A percentile compares a stretch with the other conserved stretches of the same genome.
Evolutionary conservation across 1,139 yeast genomes (phyloP).

Genomic region (Arxiozyma slooffiae): DNA sequence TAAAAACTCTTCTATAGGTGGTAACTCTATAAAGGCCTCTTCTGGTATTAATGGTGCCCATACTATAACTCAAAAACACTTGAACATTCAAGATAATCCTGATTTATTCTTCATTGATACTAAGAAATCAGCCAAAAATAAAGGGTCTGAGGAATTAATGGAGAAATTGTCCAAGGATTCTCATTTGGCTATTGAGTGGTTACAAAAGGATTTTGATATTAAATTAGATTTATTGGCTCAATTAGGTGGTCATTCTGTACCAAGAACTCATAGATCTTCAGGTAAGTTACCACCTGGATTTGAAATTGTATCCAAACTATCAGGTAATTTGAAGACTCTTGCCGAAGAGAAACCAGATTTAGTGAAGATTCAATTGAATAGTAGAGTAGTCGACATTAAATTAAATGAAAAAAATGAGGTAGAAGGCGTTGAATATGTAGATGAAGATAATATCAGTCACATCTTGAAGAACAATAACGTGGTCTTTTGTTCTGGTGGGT

Average conservation of each 20-base stretch:
- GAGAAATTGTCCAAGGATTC: slow-evolving; percentile 34
- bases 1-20: slow-evolving; percentile 57
- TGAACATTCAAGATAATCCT: slow-evolving; percentile 45
- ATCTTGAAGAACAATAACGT: slow-evolving; percentile 36
- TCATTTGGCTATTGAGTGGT: slow-evolving; percentile 61
- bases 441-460: slow-evolving; percentile 25
- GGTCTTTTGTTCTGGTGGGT: slow-evolving; percentile 75
- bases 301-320: slow-evolving; percentile 59
- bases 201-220: slow-evolving; percentile 50
- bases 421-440: slow-evolving; percentile 42
- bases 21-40: slow-evolving; percentile 74
- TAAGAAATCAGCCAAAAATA: slow-evolving; percentile 50
- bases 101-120: slow-evolving; percentile 59
- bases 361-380: slow-evolving; percentile 43
- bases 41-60: slow-evolving; percentile 74
- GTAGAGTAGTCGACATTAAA: slow-evolving; percentile 48
- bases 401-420: slow-evolving; percentile 32
- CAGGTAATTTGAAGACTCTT: slow-evolving; percentile 44
- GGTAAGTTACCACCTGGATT: slow-evolving; percentile 69
- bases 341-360: slow-evolving; percentile 43
- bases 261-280: slow-evolving; percentile 57
- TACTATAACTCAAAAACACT: slow-evolving; percentile 48
- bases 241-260: slow-evolving; percentile 65
- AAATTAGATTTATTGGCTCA: slow-evolving; percentile 59
- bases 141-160: slow-evolving; percentile 44